These are phyloP conservation scores for Trichoderma cornu-damae DNA, from an alignment of 2,329 filamentous ascomycete species.

Conservation along the genomic window DNA sequence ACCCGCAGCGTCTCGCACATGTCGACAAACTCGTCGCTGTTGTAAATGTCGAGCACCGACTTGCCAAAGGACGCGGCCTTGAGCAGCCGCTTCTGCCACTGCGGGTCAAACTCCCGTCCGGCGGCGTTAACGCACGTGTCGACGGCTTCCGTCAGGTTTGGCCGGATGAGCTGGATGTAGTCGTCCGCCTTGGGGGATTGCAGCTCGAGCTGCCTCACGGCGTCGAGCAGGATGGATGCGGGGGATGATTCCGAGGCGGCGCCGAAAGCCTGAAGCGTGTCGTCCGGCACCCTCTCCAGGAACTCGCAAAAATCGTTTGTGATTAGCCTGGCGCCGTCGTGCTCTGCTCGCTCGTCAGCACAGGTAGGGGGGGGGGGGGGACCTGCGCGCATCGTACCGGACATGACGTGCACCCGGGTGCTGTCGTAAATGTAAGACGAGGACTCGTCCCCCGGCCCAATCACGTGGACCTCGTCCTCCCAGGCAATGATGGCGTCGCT, in stretches of 20 bases:
- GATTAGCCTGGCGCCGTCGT: constrained; percentile 82
- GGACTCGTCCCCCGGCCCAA: constrained; percentile 76
- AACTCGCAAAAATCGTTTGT: constrained; percentile 97
- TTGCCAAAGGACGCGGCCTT: constrained; percentile 97
- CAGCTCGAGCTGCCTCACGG: constrained; percentile 81
- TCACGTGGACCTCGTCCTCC: constrained; percentile 95
- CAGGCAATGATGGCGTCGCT: constrained; percentile 92
- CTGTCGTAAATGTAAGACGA: constrained; percentile 83
- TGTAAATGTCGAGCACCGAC: constrained; percentile 93
- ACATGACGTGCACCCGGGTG: constrained; percentile 79
- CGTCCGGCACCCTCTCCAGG: constrained; percentile 83
- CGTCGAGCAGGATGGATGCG: constrained; percentile 88
- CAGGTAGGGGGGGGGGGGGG: too few species aligned
- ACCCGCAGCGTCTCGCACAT: constrained; percentile 94
- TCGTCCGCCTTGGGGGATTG: constrained; percentile 97
- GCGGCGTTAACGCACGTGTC: constrained; percentile 91
- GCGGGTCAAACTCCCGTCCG: constrained; percentile 80
- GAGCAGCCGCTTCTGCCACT: constrained; percentile 94
- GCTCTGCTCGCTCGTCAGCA: constrained; percentile 39
- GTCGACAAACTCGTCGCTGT: constrained; percentile 96
- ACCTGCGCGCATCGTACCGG: constrained; percentile 50
- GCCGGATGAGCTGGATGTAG: constrained; percentile 88
- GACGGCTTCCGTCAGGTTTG: constrained; percentile 84
- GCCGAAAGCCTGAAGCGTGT: constrained; percentile 83
- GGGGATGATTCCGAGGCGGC: constrained; percentile 83